phyloP scores from a whole-genome alignment of 2,329 filamentous ascomycete genomes.

The Cytospora piceae region DNA sequence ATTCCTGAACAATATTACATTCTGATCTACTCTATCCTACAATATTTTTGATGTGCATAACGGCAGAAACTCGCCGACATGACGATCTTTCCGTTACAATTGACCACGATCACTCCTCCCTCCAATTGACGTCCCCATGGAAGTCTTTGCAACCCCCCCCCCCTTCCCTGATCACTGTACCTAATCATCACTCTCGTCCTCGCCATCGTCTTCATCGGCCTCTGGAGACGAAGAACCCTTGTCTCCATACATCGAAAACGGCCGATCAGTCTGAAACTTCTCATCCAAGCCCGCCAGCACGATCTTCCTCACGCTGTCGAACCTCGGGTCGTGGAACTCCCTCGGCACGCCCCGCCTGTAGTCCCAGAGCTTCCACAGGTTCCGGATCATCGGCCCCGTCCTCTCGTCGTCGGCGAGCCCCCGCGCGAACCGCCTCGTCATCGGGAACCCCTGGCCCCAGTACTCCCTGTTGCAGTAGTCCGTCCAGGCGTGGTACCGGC shows the following conservation, averaged over 20 bases:
- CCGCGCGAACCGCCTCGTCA: conserved; percentile 3
- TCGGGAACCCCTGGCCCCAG: not conserved
- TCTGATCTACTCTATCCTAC: no score
- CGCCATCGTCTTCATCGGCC: not conserved
- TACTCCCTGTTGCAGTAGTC: not conserved
- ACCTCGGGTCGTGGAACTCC: not conserved
- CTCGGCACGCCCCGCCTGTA: not conserved
- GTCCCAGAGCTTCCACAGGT: conserved; percentile 12
- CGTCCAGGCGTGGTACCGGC: conserved; percentile 13
- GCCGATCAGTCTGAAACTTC: not conserved
- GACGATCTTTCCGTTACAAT: no score
- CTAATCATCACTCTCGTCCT: not conserved
- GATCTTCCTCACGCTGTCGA: not conserved
- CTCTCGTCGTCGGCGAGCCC: not conserved
- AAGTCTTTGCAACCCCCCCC: not conserved
- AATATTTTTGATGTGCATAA: no score
- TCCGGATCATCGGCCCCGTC: not conserved
- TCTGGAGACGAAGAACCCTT: not conserved
- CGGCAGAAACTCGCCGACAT: no score
- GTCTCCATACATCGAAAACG: not conserved
- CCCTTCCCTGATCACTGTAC: not conserved
- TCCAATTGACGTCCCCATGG: no score
- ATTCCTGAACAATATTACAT: no score
- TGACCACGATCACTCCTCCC: no score
- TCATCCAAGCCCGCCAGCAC: not conserved